phyloP scores from a whole-genome alignment of 2,329 filamentous ascomycete genomes.

The Colletotrichum destructivum region DNA sequence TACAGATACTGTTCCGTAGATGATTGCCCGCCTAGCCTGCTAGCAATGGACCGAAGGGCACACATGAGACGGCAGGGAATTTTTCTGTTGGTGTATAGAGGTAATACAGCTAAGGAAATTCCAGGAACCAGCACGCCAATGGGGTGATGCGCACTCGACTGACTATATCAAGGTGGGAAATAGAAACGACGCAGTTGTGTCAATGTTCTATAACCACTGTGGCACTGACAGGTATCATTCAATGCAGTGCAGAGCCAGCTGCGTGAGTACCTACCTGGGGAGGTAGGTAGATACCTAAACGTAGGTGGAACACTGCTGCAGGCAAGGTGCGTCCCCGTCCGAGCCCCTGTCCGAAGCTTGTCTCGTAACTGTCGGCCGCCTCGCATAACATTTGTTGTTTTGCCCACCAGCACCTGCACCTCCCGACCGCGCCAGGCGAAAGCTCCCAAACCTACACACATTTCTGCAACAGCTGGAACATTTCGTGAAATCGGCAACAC shows the following conservation, averaged over 20 bases:
- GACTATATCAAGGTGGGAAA: too few species aligned
- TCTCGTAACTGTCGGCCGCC: slow-evolving; percentile 40
- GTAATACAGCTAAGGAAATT: too few species aligned
- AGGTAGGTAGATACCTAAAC: background rate
- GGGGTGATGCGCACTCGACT: too few species aligned
- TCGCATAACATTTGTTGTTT: slow-evolving; percentile 40
- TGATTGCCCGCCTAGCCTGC: background rate
- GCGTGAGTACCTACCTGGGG: too few species aligned
- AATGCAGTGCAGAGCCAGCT: too few species aligned
- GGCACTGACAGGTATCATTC: too few species aligned
- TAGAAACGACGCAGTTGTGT: too few species aligned
- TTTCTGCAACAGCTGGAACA: slow-evolving; percentile 28
- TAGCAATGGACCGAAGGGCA: background rate
- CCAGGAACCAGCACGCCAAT: too few species aligned
- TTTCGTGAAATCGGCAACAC: slow-evolving; percentile 18
- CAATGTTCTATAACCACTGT: too few species aligned
- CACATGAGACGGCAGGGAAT: background rate
- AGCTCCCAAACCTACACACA: slow-evolving; percentile 15
- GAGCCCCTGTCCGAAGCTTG: slow-evolving; percentile 35
- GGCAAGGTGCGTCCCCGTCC: slow-evolving; percentile 7
- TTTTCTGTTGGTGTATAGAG: background rate
- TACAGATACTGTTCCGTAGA: too few species aligned
- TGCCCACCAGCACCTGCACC: slow-evolving; percentile 16
- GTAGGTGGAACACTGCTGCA: slow-evolving; percentile 4
- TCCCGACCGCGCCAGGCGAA: slow-evolving; percentile 36